These are phyloP conservation scores for Aspergillus tubingensis DNA, from an alignment of 2,329 filamentous ascomycete genomes.

Conservation along the genomic window DNA sequence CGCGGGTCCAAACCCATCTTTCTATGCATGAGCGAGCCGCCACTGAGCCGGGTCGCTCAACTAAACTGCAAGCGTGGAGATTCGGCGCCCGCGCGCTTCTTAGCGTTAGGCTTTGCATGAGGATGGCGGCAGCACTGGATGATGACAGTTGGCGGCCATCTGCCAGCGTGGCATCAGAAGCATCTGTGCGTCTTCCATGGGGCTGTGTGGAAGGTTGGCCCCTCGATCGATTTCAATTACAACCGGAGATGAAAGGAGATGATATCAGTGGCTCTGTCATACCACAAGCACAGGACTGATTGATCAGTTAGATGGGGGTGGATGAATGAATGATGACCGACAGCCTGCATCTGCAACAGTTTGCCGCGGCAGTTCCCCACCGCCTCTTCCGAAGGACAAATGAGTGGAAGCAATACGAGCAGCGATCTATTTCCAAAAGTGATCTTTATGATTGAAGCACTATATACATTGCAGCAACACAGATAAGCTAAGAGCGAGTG, in stretches of 20 bases:
- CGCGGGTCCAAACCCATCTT: slow-evolving; percentile 4
- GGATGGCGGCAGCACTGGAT: slow-evolving; percentile 21
- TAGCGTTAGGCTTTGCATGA: slow-evolving; percentile 2
- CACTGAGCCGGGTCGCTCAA: slow-evolving; percentile 9
- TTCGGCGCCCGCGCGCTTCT: slow-evolving; percentile 23
- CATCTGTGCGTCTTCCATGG: not conserved
- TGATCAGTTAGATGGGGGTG: not conserved
- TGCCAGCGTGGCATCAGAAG: slow-evolving; percentile 34
- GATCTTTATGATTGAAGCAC: not conserved
- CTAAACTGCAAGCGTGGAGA: slow-evolving; percentile 14
- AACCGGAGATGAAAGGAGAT: not conserved
- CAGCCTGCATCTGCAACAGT: not conserved
- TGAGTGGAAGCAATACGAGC: not conserved
- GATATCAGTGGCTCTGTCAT: not conserved
- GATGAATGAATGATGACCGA: not conserved
- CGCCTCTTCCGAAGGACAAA: not conserved
- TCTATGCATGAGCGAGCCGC: slow-evolving; percentile 15
- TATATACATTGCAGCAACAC: slow-evolving; percentile 6
- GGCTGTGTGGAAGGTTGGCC: slow-evolving; percentile 9
- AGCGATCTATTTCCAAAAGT: not conserved
- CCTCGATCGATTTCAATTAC: not conserved
- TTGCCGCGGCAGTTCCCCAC: not conserved
- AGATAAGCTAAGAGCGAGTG: not conserved
- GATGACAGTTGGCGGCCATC: slow-evolving; percentile 28
- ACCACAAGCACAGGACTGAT: not conserved